These are phyloP conservation scores for Primulina tabacum DNA, from an alignment of 257 asterid species.

Conservation along the genomic window DNA sequence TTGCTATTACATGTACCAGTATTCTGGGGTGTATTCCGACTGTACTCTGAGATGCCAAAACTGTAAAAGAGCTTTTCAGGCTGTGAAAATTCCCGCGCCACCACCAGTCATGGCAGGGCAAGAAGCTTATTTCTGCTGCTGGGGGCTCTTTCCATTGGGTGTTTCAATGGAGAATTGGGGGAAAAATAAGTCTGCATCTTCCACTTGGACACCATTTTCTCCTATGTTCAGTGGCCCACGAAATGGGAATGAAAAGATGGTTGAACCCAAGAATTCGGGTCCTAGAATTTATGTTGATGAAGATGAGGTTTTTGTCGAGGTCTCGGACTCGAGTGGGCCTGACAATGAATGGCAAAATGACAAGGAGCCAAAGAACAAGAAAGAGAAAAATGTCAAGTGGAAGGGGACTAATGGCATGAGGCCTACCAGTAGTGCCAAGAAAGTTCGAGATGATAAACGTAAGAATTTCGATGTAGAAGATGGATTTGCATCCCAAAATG, in stretches of 20 bases:
- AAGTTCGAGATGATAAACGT: conserved; percentile 32
- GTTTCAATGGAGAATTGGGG: conserved; percentile 41
- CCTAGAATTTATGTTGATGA: conserved; percentile 51
- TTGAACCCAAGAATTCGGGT: conserved; percentile 28
- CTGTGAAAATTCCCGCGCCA: conserved; percentile 53
- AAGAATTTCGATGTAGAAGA: conserved; percentile 31
- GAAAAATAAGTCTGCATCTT: conserved; percentile 33
- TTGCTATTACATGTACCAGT: conserved; percentile 69
- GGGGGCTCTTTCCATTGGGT: conserved; percentile 74
- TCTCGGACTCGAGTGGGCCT: conserved; percentile 53
- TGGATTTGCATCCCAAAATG: conserved; percentile 28
- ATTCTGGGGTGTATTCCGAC: conserved; percentile 41
- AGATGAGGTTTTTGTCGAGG: conserved; percentile 50
- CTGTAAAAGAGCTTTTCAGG: conserved; percentile 67
- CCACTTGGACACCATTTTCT: conserved; percentile 63
- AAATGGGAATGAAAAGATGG: conserved; percentile 27
- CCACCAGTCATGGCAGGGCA: conserved; percentile 53
- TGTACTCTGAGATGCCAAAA: conserved; percentile 62
- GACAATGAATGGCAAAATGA: conserved; percentile 53
- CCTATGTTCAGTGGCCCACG: conserved; percentile 57
- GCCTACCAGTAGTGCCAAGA: conserved; percentile 29
- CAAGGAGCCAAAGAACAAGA: conserved; percentile 29
- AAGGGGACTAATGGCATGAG: conserved; percentile 20
- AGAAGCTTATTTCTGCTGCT: conserved; percentile 62
- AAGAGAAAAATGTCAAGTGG: conserved; percentile 25